A percentile compares a stretch with the other conserved stretches of the same genome.
phyloP scores from a whole-genome alignment of 2,329 filamentous ascomycete species.

The Xylariaceae sp. region DNA sequence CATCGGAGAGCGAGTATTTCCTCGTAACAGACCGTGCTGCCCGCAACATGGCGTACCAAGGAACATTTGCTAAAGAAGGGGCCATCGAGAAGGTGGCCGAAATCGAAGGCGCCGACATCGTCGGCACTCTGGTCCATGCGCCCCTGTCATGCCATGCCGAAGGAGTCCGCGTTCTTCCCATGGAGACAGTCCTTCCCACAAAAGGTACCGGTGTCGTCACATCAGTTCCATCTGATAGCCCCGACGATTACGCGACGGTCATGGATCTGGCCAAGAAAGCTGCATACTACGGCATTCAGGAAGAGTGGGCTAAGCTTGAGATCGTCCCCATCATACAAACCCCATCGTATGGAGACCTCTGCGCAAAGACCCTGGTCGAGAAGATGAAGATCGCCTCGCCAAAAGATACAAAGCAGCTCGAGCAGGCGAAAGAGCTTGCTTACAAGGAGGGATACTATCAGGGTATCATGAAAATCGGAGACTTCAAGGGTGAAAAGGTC shows the following conservation, averaged over 20 bases:
- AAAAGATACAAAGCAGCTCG: conserved; percentile 85
- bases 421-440: conserved; percentile 88
- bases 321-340: conserved; percentile 87
- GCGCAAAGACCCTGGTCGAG: conserved; percentile 77
- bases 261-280: conserved; percentile 88
- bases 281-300: conserved; percentile 91
- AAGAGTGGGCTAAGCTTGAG: conserved; percentile 90
- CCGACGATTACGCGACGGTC: conserved; percentile 88
- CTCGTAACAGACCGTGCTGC: conserved; percentile 79
- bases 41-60: conserved; percentile 95
- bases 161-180: conserved; percentile 82
- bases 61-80: conserved; percentile 54
- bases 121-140: conserved; percentile 84
- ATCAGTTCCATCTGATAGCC: conserved; percentile 89
- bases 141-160: conserved; percentile 80
- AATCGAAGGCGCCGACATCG: conserved; percentile 67
- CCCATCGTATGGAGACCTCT: conserved; percentile 68
- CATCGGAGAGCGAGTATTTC: conserved; percentile 70
- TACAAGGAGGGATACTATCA: conserved; percentile 99
- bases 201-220: conserved; percentile 98
- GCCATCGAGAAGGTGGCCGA: conserved; percentile 63
- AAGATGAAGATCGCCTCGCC: conserved; percentile 94
- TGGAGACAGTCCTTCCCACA: conserved; percentile 85
- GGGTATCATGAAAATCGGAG: conserved; percentile 79
- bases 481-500: conserved; percentile 81